Base-by-base conservation (phyloP, 2,329 filamentous ascomycete genomes). In the Aspergillus unguis region DNA sequence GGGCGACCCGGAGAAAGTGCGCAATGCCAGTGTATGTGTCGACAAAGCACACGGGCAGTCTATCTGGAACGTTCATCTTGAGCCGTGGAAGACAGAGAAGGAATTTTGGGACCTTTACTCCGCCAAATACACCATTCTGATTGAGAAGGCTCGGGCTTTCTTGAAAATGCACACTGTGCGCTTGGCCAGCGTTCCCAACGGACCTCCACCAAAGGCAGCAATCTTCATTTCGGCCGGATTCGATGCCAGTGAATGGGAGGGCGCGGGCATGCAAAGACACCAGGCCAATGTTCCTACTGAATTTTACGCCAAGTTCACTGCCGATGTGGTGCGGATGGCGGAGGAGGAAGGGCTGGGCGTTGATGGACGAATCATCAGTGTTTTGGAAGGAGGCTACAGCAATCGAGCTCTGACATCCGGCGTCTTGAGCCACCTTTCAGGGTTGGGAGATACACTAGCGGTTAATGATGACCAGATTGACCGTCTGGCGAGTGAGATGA, bases 141-240 rank as follows among this genome's bases (percentile, higher is more conserved):
- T 99, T 6, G 83, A 92, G 2, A 96, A 96, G 75, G 84, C 90
- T 3, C 84, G 89, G 5, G 77, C 75, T 2, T 97, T 90, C 62
- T 77, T 97, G n/a, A 82, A 80, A 48, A 76, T 77, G 10, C 90
- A 96, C 61, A 85, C 89, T 0, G 78, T 85, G 40, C 82, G 83
- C 29, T 73, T 94, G 9, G 78, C 76, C 7, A 74, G 77, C 17
- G 75, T 80, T 1, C 73, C 80, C 7, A 80, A 78, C 46, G 81
- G 83, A 36, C 80, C 85, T 32, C 75, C 76, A 26, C 87, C 91
- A 3, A 92, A 87, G 64, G 89, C 88, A 2, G 92, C 90, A 32
- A 91, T 99, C 42, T 99, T 99, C 73, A 75, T 99, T 45, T 97
- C 92, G 42, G 92, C 94, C 2, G 95, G 94, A 0, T 99, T 99